phyloP scores from a whole-genome alignment of 495 filamentous ascomycete genomes.

The Tuber brumale region DNA sequence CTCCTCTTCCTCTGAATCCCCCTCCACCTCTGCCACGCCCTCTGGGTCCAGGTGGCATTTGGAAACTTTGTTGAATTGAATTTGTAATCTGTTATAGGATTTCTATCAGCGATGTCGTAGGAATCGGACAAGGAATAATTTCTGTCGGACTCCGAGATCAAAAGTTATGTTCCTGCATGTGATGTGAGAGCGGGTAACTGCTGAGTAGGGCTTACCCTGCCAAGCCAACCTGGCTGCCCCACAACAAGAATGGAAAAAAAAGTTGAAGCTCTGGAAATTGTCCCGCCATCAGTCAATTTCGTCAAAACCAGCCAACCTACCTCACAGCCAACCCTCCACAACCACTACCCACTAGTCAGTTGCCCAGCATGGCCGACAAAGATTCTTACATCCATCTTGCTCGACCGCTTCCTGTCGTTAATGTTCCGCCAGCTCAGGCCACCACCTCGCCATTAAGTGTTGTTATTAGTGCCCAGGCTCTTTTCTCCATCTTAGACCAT shows the following conservation, averaged over 20 bases:
- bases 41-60: constrained; percentile 27
- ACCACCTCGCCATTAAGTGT: constrained; percentile 86
- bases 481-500: constrained; percentile 97
- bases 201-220: constrained; percentile 33
- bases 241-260: constrained; percentile 29
- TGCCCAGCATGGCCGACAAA: constrained; percentile 68
- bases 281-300: constrained; percentile 22
- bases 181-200: neutral
- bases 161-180: neutral
- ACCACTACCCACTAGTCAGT: constrained; percentile 1
- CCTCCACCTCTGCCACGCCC: constrained; percentile 23
- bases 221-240: constrained; percentile 40
- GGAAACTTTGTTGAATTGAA: neutral
- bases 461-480: constrained; percentile 86
- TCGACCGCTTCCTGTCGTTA: constrained; percentile 74
- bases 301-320: constrained; percentile 7
- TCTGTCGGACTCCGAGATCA: neutral
- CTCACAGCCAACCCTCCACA: constrained; percentile 13
- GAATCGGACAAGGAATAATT: neutral
- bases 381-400: constrained; percentile 91
- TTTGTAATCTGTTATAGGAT: neutral
- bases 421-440: constrained; percentile 56
- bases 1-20: constrained; percentile 24
- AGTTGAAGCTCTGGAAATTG: constrained; percentile 8
- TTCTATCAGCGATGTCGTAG: neutral